These are phyloP conservation scores for Chrysanthemum makinoi DNA, from an alignment of 129 eudicot species.

Conservation along the genomic window DNA sequence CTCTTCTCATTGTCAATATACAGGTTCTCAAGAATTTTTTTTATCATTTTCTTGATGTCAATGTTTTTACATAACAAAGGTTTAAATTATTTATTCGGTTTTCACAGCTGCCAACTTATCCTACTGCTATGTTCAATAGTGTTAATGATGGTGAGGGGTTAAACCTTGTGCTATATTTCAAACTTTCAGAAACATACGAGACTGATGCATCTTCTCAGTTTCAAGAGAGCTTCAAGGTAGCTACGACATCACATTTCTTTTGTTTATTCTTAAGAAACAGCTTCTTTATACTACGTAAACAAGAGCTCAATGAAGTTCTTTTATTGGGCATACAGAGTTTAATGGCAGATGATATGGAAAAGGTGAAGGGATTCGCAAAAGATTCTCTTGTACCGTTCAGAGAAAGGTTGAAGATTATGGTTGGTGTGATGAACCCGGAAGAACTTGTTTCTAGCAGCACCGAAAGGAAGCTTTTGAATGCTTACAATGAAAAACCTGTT, in stretches of 20 bases:
- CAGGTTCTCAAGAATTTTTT: conserved; percentile 39
- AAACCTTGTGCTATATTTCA: conserved; percentile 81
- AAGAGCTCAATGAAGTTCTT: neutral
- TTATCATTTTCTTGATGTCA: neutral
- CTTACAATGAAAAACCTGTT: conserved; percentile 87
- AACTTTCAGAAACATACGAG: conserved; percentile 59
- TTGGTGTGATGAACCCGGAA: conserved; percentile 74
- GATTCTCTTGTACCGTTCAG: conserved; percentile 61
- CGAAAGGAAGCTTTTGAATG: conserved; percentile 66
- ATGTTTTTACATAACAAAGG: neutral
- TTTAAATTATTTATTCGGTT: neutral
- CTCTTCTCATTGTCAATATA: conserved; percentile 69
- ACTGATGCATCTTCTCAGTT: conserved; percentile 55
- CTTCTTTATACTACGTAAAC: neutral
- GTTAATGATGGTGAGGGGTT: conserved; percentile 79
- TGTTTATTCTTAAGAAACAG: neutral
- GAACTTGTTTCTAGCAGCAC: conserved; percentile 68
- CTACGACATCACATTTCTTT: neutral
- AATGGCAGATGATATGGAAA: conserved; percentile 62
- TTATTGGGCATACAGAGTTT: conserved; percentile 42
- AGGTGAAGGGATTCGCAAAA: conserved; percentile 60
- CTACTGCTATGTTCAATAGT: conserved; percentile 71
- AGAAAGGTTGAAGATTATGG: conserved; percentile 78
- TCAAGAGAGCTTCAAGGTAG: conserved; percentile 73
- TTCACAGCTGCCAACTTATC: conserved; percentile 76